Evolutionary conservation across 2,329 filamentous ascomycete genomes (phyloP), one percentile per base, ranked within the genome.

Genomic region (Xenoacremonium recifei): DNA sequence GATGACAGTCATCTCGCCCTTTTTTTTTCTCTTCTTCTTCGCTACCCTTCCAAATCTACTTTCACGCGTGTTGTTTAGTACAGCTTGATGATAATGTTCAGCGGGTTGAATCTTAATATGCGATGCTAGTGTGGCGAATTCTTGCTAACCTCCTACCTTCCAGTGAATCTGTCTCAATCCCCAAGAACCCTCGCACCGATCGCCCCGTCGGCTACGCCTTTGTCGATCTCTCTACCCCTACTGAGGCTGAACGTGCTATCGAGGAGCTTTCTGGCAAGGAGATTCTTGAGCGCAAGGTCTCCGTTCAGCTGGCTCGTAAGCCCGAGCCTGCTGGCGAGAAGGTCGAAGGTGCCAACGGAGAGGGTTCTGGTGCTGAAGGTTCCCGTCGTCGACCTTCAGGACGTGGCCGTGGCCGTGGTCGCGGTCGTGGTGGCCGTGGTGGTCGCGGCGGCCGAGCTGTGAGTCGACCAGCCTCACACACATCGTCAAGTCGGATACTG

Each of bases 151-250:
- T 36, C 31, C 21, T 20, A 44, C n/a, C 30, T 29, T 56, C 44
- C 64, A 97, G 93, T 73, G 93, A 99, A 80, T 95, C 89, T 71
- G 92, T 92, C 70, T 97, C 93, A 60, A 99, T 99, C 72, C 93
- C 93, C 58, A 96, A 95, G 82, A 97, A 99, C 80, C 93, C 93
- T 67, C 92, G 93, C 71, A 99, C 92, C 73, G 92, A 90, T 73
- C 92, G 93, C 68, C 92, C 93, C 54, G 93, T 99, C 69, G 93
- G 93, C 66, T 99, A 97, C 72, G 93, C 93, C 66, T 99, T 99
- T 68, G 93, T 99, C 69, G 93, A 97, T 67, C 87, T 99, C 55
- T 95, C 89, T 49, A 96, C 92, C 53, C 89, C 93, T 47, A 83
- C 82, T 55, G 93, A 97, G 77, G 93, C 93, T 53, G 89, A 96